Conservation (phyloP, 2,329 filamentous ascomycete genomes). For the Fusarium caatingaense region DNA sequence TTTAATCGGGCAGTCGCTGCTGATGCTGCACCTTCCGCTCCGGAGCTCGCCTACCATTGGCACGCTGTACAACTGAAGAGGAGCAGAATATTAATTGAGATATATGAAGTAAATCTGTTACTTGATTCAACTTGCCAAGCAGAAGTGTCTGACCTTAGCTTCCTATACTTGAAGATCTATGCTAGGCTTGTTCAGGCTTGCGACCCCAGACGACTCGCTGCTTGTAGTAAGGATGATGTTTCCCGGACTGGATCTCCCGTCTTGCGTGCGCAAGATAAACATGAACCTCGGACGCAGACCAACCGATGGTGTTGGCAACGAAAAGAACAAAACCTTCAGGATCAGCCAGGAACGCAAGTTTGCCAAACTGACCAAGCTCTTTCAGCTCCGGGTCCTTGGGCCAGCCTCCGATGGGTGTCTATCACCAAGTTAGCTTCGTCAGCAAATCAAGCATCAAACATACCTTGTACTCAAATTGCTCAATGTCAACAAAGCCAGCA, state of each 20-base stretch:
- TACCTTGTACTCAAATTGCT: conserved; percentile 20
- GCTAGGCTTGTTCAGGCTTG: neutral
- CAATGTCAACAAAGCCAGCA: conserved; percentile 15
- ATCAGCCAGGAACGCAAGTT: conserved; percentile 8
- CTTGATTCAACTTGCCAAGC: neutral
- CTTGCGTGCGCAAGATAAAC: conserved; percentile 15
- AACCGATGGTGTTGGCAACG: conserved; percentile 14
- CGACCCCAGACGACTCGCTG: conserved; percentile 15
- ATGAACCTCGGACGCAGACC: conserved; percentile 8
- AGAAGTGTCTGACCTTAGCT: neutral
- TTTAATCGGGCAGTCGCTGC: neutral
- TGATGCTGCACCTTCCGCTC: neutral
- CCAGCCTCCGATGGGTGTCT: conserved; percentile 19
- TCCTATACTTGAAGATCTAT: neutral
- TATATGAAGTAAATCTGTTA: neutral
- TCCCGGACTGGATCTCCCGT: conserved; percentile 3
- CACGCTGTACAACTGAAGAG: neutral
- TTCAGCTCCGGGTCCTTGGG: conserved; percentile 3
- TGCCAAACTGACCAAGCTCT: conserved; percentile 4
- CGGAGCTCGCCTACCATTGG: neutral
- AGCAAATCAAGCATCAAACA: rapidly evolving
- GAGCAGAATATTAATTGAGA: neutral
- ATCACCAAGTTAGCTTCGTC: neutral
- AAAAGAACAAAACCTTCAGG: conserved; percentile 14
- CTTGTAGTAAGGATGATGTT: conserved; percentile 9